Evolutionary conservation across 805 yeast genomes (phyloP).

Genomic region (Helenozyma rhizophorensis): DNA sequence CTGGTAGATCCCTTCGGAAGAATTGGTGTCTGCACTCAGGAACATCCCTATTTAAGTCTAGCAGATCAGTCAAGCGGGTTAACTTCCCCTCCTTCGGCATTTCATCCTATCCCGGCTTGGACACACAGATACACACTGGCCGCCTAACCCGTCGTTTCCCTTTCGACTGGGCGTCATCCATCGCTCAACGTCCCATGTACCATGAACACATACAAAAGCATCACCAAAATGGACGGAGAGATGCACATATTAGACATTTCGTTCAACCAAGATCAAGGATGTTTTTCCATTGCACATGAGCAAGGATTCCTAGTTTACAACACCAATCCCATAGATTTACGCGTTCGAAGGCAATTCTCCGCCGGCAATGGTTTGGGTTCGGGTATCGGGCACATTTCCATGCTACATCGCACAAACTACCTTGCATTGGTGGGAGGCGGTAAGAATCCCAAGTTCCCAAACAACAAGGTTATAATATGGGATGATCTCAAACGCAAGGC

Average conservation of each 20-base stretch:
- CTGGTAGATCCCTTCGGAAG: too few species aligned
- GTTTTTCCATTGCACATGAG: constrained; percentile 81
- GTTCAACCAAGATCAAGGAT: constrained; percentile 87
- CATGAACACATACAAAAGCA: constrained; percentile 19
- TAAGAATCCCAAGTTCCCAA: constrained; percentile 67
- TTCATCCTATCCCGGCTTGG: too few species aligned
- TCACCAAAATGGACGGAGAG: constrained; percentile 9
- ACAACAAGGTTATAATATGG: constrained; percentile 83
- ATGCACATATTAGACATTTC: constrained; percentile 51
- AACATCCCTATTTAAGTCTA: too few species aligned
- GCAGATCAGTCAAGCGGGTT: too few species aligned
- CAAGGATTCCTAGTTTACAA: constrained; percentile 81
- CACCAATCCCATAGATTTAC: constrained; percentile 77
- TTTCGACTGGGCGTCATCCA: too few species aligned
- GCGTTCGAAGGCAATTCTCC: constrained; percentile 57
- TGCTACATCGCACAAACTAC: constrained; percentile 90
- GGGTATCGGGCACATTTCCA: constrained; percentile 73
- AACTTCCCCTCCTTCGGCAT: too few species aligned
- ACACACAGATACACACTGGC: too few species aligned
- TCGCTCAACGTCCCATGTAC: not conserved
- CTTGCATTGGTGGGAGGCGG: constrained; percentile 92
- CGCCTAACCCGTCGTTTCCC: too few species aligned
- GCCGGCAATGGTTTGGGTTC: constrained; percentile 20
- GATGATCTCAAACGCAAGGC: constrained; percentile 80
- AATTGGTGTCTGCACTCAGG: too few species aligned